Base-by-base conservation (phyloP, 495 filamentous ascomycete species). In the Penicillium paxilli region DNA sequence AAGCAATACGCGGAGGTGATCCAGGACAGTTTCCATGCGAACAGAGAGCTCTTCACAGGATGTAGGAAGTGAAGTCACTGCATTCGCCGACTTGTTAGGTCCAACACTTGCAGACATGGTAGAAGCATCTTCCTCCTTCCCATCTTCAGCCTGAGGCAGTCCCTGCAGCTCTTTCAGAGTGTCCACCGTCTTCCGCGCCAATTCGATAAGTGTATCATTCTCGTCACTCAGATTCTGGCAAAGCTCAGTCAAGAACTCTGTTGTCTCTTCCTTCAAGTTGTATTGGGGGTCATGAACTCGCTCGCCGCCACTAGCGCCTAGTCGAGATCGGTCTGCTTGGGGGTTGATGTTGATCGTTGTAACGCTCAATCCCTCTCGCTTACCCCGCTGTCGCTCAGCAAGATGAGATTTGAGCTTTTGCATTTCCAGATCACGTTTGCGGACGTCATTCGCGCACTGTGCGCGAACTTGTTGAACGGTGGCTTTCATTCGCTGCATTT, bases 211-310 rank as follows among this genome's bases (percentile, higher is more conserved):
- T 1, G 82, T 80, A 66, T 98, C 94, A 58, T 98, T 98, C 68
- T 98, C 94, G 59, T 96, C 92, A 58, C 92, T 96, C 30, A 98
- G 73, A 14, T 84, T 86, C 72, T 92, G 90, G 19, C 90, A 90
- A 52, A 98, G 72, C 63, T 92, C 84, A 1, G 94, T 96, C 41
- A 98, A 75, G 67, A 96, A 98, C 44, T 91, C 89, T 17, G 91
- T 92, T 5, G 94, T 96, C 72, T 98, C 95, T 58, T 88, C 82
- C 49, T 84, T 82, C 53, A 98, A 68, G 60, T 83, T 89, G 68
- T 94, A 91, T 32, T 76, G 81, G 0, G 84, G 82, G 41, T 82
- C 79, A 21, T 79, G 73, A 1, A 85, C 65, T 22, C 79, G 78
- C 22, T 70, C 76, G 2, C 76, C 75, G 9, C 76, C 70, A 38